Evolutionary conservation across 495 filamentous ascomycete species (phyloP), one percentile per base, ranked within the genome.

Genomic region (Xylona heveae): DNA sequence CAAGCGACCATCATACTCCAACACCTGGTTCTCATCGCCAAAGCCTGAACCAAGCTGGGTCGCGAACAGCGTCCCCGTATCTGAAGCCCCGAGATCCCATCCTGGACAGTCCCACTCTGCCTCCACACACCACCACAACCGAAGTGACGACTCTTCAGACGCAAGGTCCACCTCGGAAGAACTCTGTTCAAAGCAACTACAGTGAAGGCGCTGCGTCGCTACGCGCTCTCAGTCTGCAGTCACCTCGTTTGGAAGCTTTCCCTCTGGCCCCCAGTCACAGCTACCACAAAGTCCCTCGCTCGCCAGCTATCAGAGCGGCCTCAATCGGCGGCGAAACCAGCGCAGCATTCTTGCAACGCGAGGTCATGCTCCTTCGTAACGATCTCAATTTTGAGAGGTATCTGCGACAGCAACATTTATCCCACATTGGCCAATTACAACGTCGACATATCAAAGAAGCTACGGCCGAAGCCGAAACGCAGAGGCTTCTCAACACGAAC

Each of bases 331-430:
- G 49, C 7, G 43, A 48, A 22, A 53, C 57, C 21, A 61, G 64
- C 31, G 51, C 69, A 27, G 58, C 65, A 14, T 62, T 63, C 36
- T 52, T 80, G 1, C 62, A 78, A 35, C 62, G 69, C 32, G 65
- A 79, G 43, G 59, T 71, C 33, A 58, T 74, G 32, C 53, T 79
- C 9, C 47, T 81, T 6, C 62, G 65, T 23, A 81, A 79, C 35
- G 74, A 82, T 42, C 60, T 82, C 23, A 75, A 75, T 40, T 80
- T 78, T 35, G 76, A 82, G 47, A 55, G 72, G 14, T 81, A 76
- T 44, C 59, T 78, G 34, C 79, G 78, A 42, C 65, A 74, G 34
- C 75, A 81, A 42, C 73, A 81, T 46, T 58, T 78, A 34, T 61
- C 64, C 3, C 74, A 79, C 39, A 79, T 82, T 44, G 74, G 75